phyloP scores from a whole-genome alignment of 805 yeast genomes.

The Saturnispora zaruensis region DNA sequence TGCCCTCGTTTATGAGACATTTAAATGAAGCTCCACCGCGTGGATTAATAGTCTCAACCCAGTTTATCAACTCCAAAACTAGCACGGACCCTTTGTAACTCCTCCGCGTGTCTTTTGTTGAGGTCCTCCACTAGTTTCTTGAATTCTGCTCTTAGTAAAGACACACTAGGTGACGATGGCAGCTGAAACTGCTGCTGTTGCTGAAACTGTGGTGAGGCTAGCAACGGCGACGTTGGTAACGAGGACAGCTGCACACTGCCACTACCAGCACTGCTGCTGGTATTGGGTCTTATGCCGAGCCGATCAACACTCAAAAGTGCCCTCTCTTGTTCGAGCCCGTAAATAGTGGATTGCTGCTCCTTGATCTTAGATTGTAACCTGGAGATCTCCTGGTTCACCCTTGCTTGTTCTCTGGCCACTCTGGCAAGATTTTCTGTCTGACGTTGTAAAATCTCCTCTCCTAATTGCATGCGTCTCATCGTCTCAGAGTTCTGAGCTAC shows the following conservation, averaged over 20 bases:
- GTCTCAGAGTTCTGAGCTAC: conserved; percentile 43
- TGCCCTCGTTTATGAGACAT: background rate
- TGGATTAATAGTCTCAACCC: conserved; percentile 27
- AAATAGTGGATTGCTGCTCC: conserved; percentile 34
- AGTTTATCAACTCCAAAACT: conserved; percentile 20
- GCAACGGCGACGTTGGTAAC: background rate
- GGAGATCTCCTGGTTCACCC: conserved; percentile 26
- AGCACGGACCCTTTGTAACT: conserved; percentile 30
- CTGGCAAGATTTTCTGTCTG: conserved; percentile 29
- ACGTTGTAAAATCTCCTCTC: conserved; percentile 31
- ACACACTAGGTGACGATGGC: conserved; percentile 23
- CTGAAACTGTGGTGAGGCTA: background rate
- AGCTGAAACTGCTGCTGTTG: background rate
- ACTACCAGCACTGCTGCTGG: background rate
- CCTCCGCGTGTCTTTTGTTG: conserved; percentile 52
- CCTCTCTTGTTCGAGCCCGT: conserved; percentile 34
- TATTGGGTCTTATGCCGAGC: background rate
- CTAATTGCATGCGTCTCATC: conserved; percentile 44
- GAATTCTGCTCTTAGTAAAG: conserved; percentile 59
- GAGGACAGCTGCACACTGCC: background rate
- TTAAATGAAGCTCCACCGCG: background rate
- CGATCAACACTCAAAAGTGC: background rate
- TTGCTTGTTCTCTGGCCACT: conserved; percentile 31
- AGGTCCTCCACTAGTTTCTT: conserved; percentile 54
- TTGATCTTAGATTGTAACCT: conserved; percentile 27